Evolutionary conservation across 768 basidiomycete genomes (phyloP).

Genomic region (Scleroderma citrinum): DNA sequence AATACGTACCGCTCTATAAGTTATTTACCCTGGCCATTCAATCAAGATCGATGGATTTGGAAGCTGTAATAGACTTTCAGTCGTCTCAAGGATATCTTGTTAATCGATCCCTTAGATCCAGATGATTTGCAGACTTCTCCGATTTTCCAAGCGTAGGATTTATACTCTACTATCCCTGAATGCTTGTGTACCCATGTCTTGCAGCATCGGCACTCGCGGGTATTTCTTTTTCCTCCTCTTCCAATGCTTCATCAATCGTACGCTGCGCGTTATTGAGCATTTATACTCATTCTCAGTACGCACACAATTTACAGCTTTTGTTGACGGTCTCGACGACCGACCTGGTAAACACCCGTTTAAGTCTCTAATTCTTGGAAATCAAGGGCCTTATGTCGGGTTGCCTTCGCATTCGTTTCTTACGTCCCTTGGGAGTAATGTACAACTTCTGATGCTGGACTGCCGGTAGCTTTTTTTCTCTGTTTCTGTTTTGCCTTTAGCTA

Average conservation of each 20-base stretch:
- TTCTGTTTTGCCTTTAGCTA: background rate
- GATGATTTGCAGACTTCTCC: slow-evolving; percentile 71
- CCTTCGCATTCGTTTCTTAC: slow-evolving; percentile 80
- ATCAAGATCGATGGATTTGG: slow-evolving; percentile 74
- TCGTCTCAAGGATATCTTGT: background rate
- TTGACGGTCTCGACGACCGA: slow-evolving; percentile 68
- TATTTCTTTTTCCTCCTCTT: slow-evolving; percentile 94
- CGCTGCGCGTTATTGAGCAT: slow-evolving; percentile 12
- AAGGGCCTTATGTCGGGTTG: slow-evolving; percentile 72
- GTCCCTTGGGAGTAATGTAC: slow-evolving; percentile 73
- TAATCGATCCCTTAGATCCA: slow-evolving; percentile 48
- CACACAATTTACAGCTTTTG: slow-evolving; percentile 11
- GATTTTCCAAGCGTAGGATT: slow-evolving; percentile 59
- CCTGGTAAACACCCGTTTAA: slow-evolving; percentile 60
- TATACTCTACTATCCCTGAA: background rate
- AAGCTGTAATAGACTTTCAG: slow-evolving; percentile 51
- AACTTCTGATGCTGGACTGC: slow-evolving; percentile 76
- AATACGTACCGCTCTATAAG: background rate
- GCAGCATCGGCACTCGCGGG: slow-evolving; percentile 73
- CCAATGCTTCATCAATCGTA: slow-evolving; percentile 86
- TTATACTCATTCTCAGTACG: slow-evolving; percentile 2
- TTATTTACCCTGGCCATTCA: background rate
- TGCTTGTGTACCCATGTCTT: background rate
- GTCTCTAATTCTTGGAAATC: slow-evolving; percentile 67
- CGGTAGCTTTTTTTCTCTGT: slow-evolving; percentile 41